phyloP scores from a whole-genome alignment of 768 basidiomycete genomes.

The Kwoniella heveanensis region DNA sequence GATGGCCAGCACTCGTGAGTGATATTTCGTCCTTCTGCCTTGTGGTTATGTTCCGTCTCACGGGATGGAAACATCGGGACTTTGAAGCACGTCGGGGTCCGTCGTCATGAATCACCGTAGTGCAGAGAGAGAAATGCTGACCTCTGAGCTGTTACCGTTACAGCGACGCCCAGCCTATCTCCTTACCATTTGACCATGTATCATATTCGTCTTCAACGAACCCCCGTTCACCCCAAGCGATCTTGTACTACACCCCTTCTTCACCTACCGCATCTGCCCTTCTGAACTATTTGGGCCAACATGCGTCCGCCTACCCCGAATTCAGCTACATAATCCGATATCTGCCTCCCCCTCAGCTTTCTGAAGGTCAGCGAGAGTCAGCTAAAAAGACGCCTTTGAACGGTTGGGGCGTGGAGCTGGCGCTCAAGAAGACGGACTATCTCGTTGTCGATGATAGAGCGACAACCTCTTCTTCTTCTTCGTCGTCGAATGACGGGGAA shows the following conservation, averaged over 20 bases:
- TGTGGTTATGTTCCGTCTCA: too few relatives aligned
- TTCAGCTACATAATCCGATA: constrained; percentile 79
- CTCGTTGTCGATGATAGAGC: constrained; percentile 84
- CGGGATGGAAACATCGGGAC: too few relatives aligned
- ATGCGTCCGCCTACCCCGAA: constrained; percentile 60
- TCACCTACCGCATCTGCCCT: constrained; percentile 71
- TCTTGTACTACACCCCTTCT: constrained; percentile 73
- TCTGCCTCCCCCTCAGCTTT: constrained; percentile 58
- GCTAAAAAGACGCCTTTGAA: constrained; percentile 59
- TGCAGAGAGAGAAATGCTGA: neutral
- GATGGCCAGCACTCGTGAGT: constrained; percentile 33
- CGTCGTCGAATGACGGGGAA: neutral
- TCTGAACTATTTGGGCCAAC: constrained; percentile 66
- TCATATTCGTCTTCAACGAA: constrained; percentile 46
- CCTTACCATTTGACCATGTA: constrained; percentile 60
- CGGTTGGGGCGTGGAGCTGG: constrained; percentile 88
- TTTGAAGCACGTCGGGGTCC: neutral
- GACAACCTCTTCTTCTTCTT: constrained; percentile 9
- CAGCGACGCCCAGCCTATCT: neutral
- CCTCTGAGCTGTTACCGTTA: neutral
- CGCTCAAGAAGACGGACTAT: constrained; percentile 97
- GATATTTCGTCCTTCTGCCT: too few relatives aligned
- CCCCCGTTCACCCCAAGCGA: constrained; percentile 63
- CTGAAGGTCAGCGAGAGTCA: constrained; percentile 27
- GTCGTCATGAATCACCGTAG: neutral